These are phyloP conservation scores for Arthrobotrys iridis DNA, from an alignment of 2,329 filamentous ascomycete species.

Conservation along the genomic window DNA sequence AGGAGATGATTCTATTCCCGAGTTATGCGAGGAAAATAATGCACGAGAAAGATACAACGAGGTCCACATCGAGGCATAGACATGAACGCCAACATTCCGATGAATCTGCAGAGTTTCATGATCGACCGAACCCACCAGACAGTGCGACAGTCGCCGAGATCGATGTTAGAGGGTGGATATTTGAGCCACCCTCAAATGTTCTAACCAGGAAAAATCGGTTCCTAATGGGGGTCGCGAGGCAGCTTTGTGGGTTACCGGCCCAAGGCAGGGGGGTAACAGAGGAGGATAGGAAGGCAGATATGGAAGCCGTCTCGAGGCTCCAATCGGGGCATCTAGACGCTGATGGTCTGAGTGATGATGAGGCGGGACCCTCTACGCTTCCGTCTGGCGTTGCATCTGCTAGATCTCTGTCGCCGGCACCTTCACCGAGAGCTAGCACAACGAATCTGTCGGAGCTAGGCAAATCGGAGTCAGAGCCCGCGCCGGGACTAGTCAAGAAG, in stretches of 20 bases:
- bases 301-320: slow-evolving; percentile 42
- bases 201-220: slow-evolving; percentile 88
- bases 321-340: slow-evolving; percentile 57
- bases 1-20: slow-evolving; percentile 94
- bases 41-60: slow-evolving; percentile 64
- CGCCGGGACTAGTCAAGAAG: slow-evolving; percentile 56
- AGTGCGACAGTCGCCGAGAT: slow-evolving; percentile 82
- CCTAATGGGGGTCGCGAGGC: slow-evolving; percentile 83
- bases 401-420: slow-evolving; percentile 59
- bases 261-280: slow-evolving; percentile 65
- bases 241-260: slow-evolving; percentile 84
- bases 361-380: slow-evolving; percentile 56
- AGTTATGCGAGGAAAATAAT: slow-evolving; percentile 82
- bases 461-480: slow-evolving; percentile 34
- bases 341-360: slow-evolving; percentile 62
- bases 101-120: slow-evolving; percentile 58
- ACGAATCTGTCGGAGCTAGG: slow-evolving; percentile 32
- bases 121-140: slow-evolving; percentile 59
- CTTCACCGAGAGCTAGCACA: slow-evolving; percentile 33
- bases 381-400: slow-evolving; percentile 60
- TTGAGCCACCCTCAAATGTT: slow-evolving; percentile 79
- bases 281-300: slow-evolving; percentile 57
- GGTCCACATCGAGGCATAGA: slow-evolving; percentile 50
- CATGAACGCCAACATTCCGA: slow-evolving; percentile 2
- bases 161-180: slow-evolving; percentile 95